Conservation (phyloP, 192 early-diverging fungal species). For the Entomortierella beljakovae region DNA sequence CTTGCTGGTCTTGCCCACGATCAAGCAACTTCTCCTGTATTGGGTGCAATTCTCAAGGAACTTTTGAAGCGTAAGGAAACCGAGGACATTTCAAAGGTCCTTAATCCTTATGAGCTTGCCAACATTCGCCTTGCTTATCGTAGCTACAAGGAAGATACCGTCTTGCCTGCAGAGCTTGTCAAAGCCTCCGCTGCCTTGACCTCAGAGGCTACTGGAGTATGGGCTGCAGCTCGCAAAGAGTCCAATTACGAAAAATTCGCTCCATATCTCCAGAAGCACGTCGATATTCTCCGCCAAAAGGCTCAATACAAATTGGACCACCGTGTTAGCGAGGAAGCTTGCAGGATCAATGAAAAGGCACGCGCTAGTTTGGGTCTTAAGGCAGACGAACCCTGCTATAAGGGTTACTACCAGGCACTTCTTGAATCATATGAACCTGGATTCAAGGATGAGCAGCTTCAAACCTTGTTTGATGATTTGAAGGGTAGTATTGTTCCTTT, state of each 20-base stretch:
- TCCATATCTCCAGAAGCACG: conserved; percentile 43
- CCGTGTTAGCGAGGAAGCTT: conserved; percentile 47
- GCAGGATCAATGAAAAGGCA: conserved; percentile 53
- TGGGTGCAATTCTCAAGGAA: conserved; percentile 49
- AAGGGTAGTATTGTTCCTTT: conserved; percentile 53
- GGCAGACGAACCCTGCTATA: conserved; percentile 44
- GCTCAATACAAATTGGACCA: conserved; percentile 35
- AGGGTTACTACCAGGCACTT: conserved; percentile 53
- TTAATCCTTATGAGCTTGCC: conserved; percentile 46
- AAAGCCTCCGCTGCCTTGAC: conserved; percentile 23
- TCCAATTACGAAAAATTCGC: conserved; percentile 50
- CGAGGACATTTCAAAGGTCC: conserved; percentile 27
- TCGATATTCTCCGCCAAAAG: conserved; percentile 43
- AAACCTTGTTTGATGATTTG: conserved; percentile 38
- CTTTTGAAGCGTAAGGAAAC: conserved; percentile 20
- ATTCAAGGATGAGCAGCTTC: conserved; percentile 53
- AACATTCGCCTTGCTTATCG: conserved; percentile 40
- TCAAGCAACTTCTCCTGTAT: conserved; percentile 19
- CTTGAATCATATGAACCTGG: conserved; percentile 52
- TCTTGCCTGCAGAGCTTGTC: conserved; percentile 33
- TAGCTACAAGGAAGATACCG: conserved; percentile 32
- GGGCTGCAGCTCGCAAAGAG: conserved; percentile 53
- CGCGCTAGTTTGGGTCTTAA: conserved; percentile 35
- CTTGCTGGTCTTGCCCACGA: conserved; percentile 50
- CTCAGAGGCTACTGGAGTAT: conserved; percentile 35